Conservation (phyloP, 805 yeast species). For the Wickerhamiella alocasiicola region DNA sequence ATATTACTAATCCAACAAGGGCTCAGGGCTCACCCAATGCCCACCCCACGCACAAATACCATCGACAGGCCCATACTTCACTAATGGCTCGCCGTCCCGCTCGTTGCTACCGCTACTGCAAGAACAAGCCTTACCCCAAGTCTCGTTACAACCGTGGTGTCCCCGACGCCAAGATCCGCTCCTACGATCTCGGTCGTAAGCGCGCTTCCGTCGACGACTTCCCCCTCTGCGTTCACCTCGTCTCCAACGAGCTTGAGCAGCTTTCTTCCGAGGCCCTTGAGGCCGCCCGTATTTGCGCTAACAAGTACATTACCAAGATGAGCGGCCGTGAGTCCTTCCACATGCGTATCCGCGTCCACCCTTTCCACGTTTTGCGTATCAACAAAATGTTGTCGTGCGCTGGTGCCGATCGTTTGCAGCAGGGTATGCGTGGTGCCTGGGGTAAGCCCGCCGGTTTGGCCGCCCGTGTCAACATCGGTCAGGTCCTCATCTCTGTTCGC, state of each 20-base stretch:
- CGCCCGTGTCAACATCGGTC: constrained; percentile 98
- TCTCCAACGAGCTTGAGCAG: constrained; percentile 98
- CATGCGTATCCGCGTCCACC: constrained; percentile 99
- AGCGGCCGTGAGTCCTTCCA: constrained; percentile 99
- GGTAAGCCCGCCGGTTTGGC: constrained; percentile 99
- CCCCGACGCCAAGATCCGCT: constrained; percentile 99
- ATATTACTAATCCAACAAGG: constrained; percentile 10
- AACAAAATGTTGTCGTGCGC: constrained; percentile 99
- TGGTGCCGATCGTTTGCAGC: constrained; percentile 99
- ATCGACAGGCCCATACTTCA: neutral
- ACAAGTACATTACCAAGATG: constrained; percentile 96
- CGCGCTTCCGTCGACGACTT: constrained; percentile 98
- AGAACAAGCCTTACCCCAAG: constrained; percentile 99
- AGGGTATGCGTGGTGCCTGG: constrained; percentile 99
- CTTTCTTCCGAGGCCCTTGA: constrained; percentile 99
- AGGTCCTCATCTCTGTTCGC: constrained; percentile 94
- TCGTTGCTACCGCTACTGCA: constrained; percentile 99
- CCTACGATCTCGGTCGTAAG: constrained; percentile 99
- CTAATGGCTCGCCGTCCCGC: constrained; percentile 99
- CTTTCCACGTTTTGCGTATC: constrained; percentile 99
- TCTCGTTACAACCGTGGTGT: constrained; percentile 99
- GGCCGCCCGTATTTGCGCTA: constrained; percentile 99
- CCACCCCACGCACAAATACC: neutral
- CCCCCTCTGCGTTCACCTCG: constrained; percentile 99
- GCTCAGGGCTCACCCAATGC: constrained; percentile 10